Base-by-base conservation (phyloP, 257 asterid genomes). In the Ligustrum vulgare region DNA sequence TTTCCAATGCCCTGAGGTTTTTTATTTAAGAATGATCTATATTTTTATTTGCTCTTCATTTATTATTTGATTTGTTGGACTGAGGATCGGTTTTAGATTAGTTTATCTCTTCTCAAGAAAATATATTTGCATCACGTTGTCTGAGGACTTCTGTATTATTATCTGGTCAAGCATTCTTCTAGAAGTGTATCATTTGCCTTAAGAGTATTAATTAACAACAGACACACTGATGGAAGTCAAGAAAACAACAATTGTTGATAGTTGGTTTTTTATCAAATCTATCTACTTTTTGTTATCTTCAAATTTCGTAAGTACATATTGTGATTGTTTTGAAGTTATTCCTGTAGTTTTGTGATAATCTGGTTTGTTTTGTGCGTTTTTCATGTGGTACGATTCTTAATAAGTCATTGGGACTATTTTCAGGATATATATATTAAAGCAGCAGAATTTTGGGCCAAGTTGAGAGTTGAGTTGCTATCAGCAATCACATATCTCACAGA, bases 341-440 rank as follows among this genome's bases (percentile, higher is more conserved):
- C 79, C 49, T n/a, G 68, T 51, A 16, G 71, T 63, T 43, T 63
- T 56, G 73, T 8, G 72, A 77, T 60, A 8, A 56, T 64, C 33
- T 77, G 28, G 41, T 71, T 51, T 37, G 72, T 36, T 28, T 70
- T 23, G 74, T 41, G 49, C 70, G 80, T 60, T 78, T 73, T 18
- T 45, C 54, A 32, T 69, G 36, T 69, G 60, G 56, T 69, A 49
- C 37, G 70, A 3, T 83, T 79, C 72, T 54, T 33, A 62, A 4
- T 49, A 16, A 68, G 72, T 45, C 54, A 11, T 69, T 79, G 54
- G 76, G 15, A n/a, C 79, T 70, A 67, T 83, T 87, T 25, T 66
- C 83, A 95, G 99, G 97, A 91, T 66, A 87, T 90, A 91, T 95
- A 95, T 86, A 86, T 71, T 73, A 93, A 87, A 79, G 91, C 99